Evolutionary conservation across 306 rosid genomes (phyloP), one percentile per base, ranked within the genome.

Genomic region (Casuarina glauca): DNA sequence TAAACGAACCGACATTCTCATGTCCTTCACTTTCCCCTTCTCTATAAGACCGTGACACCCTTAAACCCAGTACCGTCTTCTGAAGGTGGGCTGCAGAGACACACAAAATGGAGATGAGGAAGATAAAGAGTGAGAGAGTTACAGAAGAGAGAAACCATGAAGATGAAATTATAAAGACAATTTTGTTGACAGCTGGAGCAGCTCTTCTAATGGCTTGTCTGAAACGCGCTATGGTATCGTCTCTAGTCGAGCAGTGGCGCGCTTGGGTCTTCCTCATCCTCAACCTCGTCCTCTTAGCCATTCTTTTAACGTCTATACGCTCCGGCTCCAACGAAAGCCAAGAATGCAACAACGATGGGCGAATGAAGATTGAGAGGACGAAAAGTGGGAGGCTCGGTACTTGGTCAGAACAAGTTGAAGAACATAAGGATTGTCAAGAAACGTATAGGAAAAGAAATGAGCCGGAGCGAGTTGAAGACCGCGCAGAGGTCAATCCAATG

Each of bases 181-280:
- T 76, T 73, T 77, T 91, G 84, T 82, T 91, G 84, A 82, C 96
- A 20, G 87, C 84, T 20, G 96, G 97, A 63, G 87, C 93, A 26
- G 87, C 90, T 79, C 79, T 87, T 67, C 76, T 90, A 79, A 91
- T 91, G 93, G 89, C 90, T 58, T 90, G 90, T 72, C 78, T 91
- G 58, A 91, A 90, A 63, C 79, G 82, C 36, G 86, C 76, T 2
- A 48, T 75, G 38, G 69, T 78, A 75, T 71, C 67, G 80, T 91
- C 90, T 72, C 88, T 87, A 41, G 88, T 86, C 61, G 91, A 93
- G 86, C 89, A 86, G 54, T 95, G 97, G 97, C 90, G 93, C 49
- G 89, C 90, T 36, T 93, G 97, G 93, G 94, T 93, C 11, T 91
- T 96, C 69, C 83, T 96, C 2, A n/a, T 86, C 41, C 86, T 93